These are phyloP conservation scores for Amauroascus niger DNA, from an alignment of 2,329 filamentous ascomycete species.

Conservation along the genomic window DNA sequence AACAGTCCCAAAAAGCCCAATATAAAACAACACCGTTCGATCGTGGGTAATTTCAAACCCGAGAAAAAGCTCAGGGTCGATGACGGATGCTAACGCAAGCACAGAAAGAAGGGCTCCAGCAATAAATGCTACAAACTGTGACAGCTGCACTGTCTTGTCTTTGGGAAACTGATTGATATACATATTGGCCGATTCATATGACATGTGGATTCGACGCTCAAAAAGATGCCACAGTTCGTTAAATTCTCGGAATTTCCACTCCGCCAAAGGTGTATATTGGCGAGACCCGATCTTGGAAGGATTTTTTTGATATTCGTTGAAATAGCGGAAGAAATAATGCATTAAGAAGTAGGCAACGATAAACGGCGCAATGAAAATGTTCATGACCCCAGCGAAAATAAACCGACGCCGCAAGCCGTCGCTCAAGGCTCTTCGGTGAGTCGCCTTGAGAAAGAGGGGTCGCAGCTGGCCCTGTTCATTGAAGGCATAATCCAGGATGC, in stretches of 20 bases:
- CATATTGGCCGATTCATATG: constrained; percentile 79
- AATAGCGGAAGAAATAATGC: constrained; percentile 89
- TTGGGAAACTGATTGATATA: constrained; percentile 97
- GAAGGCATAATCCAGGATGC: constrained; percentile 89
- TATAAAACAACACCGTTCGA: constrained; percentile 80
- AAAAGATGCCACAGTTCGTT: constrained; percentile 94
- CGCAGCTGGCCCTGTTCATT: constrained; percentile 80
- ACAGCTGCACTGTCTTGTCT: constrained; percentile 77
- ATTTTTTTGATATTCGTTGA: constrained; percentile 94
- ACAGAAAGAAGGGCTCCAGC: constrained; percentile 79
- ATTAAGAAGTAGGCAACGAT: constrained; percentile 78
- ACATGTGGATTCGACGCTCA: constrained; percentile 81
- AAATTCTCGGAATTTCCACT: constrained; percentile 98
- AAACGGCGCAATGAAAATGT: constrained; percentile 76
- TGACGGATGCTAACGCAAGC: constrained; percentile 69
- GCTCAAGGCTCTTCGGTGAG: constrained; percentile 68
- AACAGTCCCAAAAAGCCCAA: constrained; percentile 69
- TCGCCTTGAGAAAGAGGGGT: constrained; percentile 73
- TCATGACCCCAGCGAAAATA: constrained; percentile 72
- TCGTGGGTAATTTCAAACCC: constrained; percentile 85
- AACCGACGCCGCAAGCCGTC: constrained; percentile 68
- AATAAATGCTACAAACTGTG: constrained; percentile 77
- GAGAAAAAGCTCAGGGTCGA: constrained; percentile 83
- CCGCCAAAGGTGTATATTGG: constrained; percentile 82
- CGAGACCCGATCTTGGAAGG: constrained; percentile 77